phyloP scores from a whole-genome alignment of 345 rosid species.

The Salix koriyanagi region DNA sequence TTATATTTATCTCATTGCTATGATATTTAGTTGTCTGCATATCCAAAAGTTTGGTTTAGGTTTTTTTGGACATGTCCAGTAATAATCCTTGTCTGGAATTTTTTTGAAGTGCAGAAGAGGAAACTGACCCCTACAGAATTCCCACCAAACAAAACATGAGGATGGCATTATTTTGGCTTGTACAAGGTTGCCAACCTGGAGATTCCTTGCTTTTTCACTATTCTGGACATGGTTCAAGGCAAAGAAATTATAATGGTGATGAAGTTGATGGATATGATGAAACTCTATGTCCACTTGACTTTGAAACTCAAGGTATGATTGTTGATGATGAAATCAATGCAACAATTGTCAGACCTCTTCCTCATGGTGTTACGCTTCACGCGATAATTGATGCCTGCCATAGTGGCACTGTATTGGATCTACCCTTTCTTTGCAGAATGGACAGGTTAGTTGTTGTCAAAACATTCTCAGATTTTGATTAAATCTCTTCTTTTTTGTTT shows the following conservation, averaged over 20 bases:
- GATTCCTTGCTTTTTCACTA: slow-evolving; percentile 86
- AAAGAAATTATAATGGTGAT: slow-evolving; percentile 71
- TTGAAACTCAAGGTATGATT: slow-evolving; percentile 95
- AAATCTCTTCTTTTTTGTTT: neutral
- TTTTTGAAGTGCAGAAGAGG: slow-evolving; percentile 60
- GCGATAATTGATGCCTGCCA: slow-evolving; percentile 82
- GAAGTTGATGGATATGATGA: slow-evolving; percentile 88
- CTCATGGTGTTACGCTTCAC: slow-evolving; percentile 70
- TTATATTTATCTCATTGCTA: too few relatives aligned
- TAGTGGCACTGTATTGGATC: slow-evolving; percentile 83
- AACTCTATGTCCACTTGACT: slow-evolving; percentile 82
- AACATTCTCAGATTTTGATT: neutral
- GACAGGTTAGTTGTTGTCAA: slow-evolving; percentile 38
- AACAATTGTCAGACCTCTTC: slow-evolving; percentile 68
- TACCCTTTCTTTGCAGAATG: slow-evolving; percentile 83
- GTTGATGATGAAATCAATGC: slow-evolving; percentile 85
- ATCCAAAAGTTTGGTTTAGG: too few relatives aligned
- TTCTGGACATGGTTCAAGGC: slow-evolving; percentile 82
- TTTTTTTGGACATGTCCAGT: too few relatives aligned
- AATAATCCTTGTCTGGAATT: too few relatives aligned
- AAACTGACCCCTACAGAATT: slow-evolving; percentile 62
- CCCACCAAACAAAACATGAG: slow-evolving; percentile 75
- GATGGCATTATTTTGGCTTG: slow-evolving; percentile 86
- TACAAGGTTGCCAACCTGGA: slow-evolving; percentile 83
- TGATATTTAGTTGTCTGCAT: too few relatives aligned